phyloP scores from a whole-genome alignment of 2,329 filamentous ascomycete species.

The Fusarium verticillioides region DNA sequence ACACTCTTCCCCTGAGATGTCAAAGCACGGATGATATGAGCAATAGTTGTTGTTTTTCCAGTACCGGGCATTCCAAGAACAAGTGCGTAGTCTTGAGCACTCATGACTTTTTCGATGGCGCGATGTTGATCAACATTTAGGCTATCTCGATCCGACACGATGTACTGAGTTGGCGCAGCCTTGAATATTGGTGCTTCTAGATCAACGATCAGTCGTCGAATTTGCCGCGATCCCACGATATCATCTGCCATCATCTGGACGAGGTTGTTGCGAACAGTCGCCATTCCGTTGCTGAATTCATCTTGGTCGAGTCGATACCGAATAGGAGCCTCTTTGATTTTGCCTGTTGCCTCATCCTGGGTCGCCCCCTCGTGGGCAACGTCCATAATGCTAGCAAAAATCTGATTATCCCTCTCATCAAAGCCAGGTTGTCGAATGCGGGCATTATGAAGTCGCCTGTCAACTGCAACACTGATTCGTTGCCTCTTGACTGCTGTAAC shows the following conservation, averaged over 20 bases:
- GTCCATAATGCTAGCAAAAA: slow-evolving; percentile 93
- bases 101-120: slow-evolving; percentile 95
- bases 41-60: slow-evolving; percentile 97
- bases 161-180: slow-evolving; percentile 69
- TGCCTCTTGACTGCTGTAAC: slow-evolving; percentile 80
- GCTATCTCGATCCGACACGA: slow-evolving; percentile 68
- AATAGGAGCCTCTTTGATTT: slow-evolving; percentile 65
- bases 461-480: slow-evolving; percentile 87
- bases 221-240: slow-evolving; percentile 74
- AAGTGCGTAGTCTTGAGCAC: slow-evolving; percentile 93
- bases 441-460: slow-evolving; percentile 88
- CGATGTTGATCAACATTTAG: slow-evolving; percentile 89
- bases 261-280: slow-evolving; percentile 91
- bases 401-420: slow-evolving; percentile 79
- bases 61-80: slow-evolving; percentile 98
- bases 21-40: slow-evolving; percentile 92
- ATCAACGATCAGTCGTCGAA: slow-evolving; percentile 85
- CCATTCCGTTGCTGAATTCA: slow-evolving; percentile 98
- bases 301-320: slow-evolving; percentile 94
- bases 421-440: slow-evolving; percentile 81
- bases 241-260: slow-evolving; percentile 90
- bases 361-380: slow-evolving; percentile 68
- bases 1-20: slow-evolving; percentile 92
- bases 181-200: slow-evolving; percentile 79
- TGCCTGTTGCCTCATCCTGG: slow-evolving; percentile 62